Evolutionary conservation across 2,329 filamentous ascomycete species (phyloP).

Genomic region (Didymella glomerata): DNA sequence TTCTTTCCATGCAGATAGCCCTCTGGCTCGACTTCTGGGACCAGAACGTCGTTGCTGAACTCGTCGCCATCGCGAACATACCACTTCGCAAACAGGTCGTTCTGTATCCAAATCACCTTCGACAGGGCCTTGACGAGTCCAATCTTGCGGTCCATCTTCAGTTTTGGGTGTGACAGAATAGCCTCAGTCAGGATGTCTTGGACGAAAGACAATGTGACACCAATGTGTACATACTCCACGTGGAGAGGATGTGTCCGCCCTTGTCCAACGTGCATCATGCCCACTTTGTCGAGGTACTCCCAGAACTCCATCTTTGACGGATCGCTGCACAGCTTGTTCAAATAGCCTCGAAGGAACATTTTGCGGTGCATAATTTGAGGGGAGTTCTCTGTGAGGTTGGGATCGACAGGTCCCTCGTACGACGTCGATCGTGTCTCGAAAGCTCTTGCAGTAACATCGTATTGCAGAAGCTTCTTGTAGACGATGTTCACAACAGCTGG

Average conservation of each 20-base stretch:
- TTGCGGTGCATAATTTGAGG: conserved; percentile 80
- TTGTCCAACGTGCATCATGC: conserved; percentile 83
- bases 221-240: conserved; percentile 82
- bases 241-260: conserved; percentile 76
- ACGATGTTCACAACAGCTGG: conserved; percentile 85
- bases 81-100: conserved; percentile 86
- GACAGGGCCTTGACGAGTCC: conserved; percentile 77
- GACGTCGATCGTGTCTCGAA: conserved; percentile 70
- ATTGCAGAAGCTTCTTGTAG: conserved; percentile 80
- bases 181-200: conserved; percentile 81
- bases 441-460: conserved; percentile 82
- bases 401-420: conserved; percentile 73
- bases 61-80: conserved; percentile 75
- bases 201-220: conserved; percentile 75
- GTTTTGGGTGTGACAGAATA: conserved; percentile 73
- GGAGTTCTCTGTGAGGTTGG: conserved; percentile 70
- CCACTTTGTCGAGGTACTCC: conserved; percentile 85
- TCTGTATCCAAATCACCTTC: conserved; percentile 89
- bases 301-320: conserved; percentile 79
- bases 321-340: conserved; percentile 77
- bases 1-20: conserved; percentile 50
- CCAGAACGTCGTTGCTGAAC: conserved; percentile 55
- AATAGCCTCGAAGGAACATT: conserved; percentile 78
- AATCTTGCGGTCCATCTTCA: conserved; percentile 73
- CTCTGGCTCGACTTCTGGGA: conserved; percentile 49